Conservation (phyloP, 1,284 basidiomycete genomes). For the Trametes hirsuta region DNA sequence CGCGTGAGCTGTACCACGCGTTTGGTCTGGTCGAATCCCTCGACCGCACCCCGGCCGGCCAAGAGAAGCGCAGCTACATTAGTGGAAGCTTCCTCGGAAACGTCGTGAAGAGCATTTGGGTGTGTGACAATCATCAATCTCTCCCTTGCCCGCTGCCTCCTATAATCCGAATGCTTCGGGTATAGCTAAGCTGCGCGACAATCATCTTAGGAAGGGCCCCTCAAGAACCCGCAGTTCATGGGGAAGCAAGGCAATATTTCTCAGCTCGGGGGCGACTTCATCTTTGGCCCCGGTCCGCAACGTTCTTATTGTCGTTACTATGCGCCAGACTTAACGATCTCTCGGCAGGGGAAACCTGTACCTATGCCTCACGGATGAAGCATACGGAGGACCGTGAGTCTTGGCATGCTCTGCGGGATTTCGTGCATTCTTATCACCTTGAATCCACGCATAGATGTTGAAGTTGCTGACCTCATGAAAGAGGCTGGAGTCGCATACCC, state of each 20-base stretch:
- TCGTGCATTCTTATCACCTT: not conserved
- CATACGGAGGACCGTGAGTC: constrained; percentile 65
- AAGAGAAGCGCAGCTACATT: constrained; percentile 53
- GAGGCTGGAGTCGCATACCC: constrained; percentile 32
- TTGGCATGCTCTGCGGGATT: not conserved
- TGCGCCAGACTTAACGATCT: not conserved
- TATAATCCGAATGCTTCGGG: not conserved
- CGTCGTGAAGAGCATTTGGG: constrained; percentile 51
- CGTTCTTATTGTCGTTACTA: not conserved
- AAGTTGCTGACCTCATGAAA: constrained; percentile 47
- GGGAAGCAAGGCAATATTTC: constrained; percentile 63
- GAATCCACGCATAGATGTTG: constrained; percentile 40
- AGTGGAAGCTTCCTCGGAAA: constrained; percentile 36
- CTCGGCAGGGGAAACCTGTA: constrained; percentile 38
- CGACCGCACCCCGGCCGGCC: constrained; percentile 45
- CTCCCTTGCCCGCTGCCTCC: not conserved
- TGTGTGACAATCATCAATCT: constrained; percentile 29
- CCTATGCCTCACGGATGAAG: constrained; percentile 58
- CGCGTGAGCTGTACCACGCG: constrained; percentile 51
- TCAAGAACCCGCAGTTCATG: constrained; percentile 49
- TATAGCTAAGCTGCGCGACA: not conserved
- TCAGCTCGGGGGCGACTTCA: constrained; percentile 66
- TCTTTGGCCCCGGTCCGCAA: constrained; percentile 55
- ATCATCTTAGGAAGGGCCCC: constrained; percentile 40
- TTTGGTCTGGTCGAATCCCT: constrained; percentile 57